Base-by-base conservation (phyloP, 2,329 filamentous ascomycete genomes). In the Ophiostoma montium region DNA sequence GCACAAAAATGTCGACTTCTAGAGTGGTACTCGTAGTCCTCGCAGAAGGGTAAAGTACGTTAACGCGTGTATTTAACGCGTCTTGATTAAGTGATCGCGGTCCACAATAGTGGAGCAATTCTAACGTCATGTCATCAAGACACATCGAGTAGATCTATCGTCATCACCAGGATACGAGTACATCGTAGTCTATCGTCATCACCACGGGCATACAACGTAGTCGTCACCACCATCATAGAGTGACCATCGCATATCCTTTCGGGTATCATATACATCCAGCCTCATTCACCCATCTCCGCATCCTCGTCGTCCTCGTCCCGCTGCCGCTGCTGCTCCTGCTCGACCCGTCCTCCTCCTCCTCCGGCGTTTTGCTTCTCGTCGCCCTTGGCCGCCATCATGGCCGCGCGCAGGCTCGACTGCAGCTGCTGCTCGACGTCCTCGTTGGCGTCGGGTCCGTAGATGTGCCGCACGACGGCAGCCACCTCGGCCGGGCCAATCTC, bases 401-500 rank as follows among this genome's bases (percentile, higher is more conserved):
- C 23, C 9, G 12, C 21, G 15, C 77, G 79, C 42, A 87, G 62
- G 60, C 78, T 86, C 46, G 72, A 70, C 23, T 70, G 66, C 44
- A 88, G 62, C 59, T 76, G 78, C 60, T 67, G 72, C 54, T 81
- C 73, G 47, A 82, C 60, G 55, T 80, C 75, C 3, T 72, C 67
- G 23, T 32, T 43, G 2, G 67, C 66, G 41, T 68, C 67, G 8
- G 69, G 68, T 1, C 71, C 76, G 61, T 78, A 83, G 1, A 82
- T 70, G 48, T 72, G 64, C 60, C 77, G 66, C 4, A 88, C 78
- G 54, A 95, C 65, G 0, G 78, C 80, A 16, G 80, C 77, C 12
- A 92, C 83, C 1, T 84, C 86, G 46, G 79, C 74, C n/a, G 80
- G 71, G 0, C 84, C 86, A 33, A 96, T 76, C 64, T 96, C 92